phyloP scores from a whole-genome alignment of 2,329 filamentous ascomycete genomes.

The Elsinoe australis region DNA sequence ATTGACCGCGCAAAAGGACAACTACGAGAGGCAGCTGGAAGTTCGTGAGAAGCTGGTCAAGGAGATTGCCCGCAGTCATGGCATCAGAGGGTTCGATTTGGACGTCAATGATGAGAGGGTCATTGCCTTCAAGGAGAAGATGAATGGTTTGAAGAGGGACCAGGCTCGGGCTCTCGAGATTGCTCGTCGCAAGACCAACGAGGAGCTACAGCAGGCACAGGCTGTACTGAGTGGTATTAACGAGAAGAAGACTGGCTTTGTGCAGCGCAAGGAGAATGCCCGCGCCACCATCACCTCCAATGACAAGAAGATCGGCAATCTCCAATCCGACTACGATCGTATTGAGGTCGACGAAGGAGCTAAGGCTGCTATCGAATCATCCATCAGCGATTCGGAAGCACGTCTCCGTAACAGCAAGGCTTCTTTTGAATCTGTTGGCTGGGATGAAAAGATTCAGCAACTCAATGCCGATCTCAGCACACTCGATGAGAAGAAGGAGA shows the following conservation, averaged over 20 bases:
- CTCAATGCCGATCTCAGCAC: slow-evolving; percentile 58
- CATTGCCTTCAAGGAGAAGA: slow-evolving; percentile 65
- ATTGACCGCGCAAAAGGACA: slow-evolving; percentile 76
- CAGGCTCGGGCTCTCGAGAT: slow-evolving; percentile 73
- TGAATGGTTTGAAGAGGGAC: slow-evolving; percentile 66
- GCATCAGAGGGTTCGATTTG: slow-evolving; percentile 76
- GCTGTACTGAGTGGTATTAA: slow-evolving; percentile 64
- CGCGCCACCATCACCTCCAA: slow-evolving; percentile 65
- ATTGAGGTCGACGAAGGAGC: slow-evolving; percentile 80
- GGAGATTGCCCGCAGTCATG: slow-evolving; percentile 66
- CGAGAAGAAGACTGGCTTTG: slow-evolving; percentile 62
- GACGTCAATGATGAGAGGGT: slow-evolving; percentile 68
- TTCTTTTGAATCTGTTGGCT: slow-evolving; percentile 56
- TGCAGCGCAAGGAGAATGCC: slow-evolving; percentile 65
- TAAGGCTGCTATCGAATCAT: slow-evolving; percentile 67
- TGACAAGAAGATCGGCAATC: slow-evolving; percentile 57
- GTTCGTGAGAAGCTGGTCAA: slow-evolving; percentile 66
- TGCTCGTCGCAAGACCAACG: slow-evolving; percentile 62
- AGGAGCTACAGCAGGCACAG: slow-evolving; percentile 68
- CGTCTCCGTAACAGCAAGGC: slow-evolving; percentile 55
- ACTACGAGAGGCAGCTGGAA: slow-evolving; percentile 71
- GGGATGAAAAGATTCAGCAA: slow-evolving; percentile 62
- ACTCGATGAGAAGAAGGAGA: slow-evolving; percentile 64
- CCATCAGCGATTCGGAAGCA: slow-evolving; percentile 60
- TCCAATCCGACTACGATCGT: slow-evolving; percentile 62